These are phyloP conservation scores for Avicennia marina DNA, from an alignment of 257 asterid species.

Conservation along the genomic window DNA sequence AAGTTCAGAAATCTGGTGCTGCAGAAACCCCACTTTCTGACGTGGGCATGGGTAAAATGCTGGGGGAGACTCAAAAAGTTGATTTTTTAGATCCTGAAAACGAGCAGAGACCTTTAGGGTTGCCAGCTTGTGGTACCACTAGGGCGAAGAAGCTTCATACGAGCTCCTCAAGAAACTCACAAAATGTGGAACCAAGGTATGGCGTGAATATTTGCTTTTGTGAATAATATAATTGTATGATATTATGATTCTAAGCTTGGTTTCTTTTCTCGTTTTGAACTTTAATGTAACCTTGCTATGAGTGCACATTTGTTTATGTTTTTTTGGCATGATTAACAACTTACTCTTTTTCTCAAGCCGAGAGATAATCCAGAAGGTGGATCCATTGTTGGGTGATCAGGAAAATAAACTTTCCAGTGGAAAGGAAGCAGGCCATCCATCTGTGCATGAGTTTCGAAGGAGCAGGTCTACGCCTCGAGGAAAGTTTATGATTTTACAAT, in stretches of 20 bases:
- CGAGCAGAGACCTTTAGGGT: constrained; percentile 31
- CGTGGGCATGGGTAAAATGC: constrained; percentile 24
- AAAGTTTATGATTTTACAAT: constrained; percentile 45
- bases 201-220: background rate
- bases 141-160: constrained; percentile 47
- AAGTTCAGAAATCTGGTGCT: constrained; percentile 39
- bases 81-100: constrained; percentile 54
- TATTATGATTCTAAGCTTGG: background rate
- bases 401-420: constrained; percentile 38
- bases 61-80: constrained; percentile 37
- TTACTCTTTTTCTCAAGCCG: constrained; percentile 28
- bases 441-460: constrained; percentile 43
- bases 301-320: background rate
- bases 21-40: constrained; percentile 37
- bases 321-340: constrained; percentile 6
- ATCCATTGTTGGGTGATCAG: constrained; percentile 34
- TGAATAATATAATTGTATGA: background rate
- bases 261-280: background rate
- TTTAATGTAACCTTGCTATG: background rate
- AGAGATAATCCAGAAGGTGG: constrained; percentile 37
- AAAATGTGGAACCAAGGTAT: constrained; percentile 82
- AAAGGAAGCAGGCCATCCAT: constrained; percentile 42
- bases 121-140: constrained; percentile 29
- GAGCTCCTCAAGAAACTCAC: constrained; percentile 56
- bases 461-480: constrained; percentile 92